A percentile compares a stretch with the other conserved stretches of the same genome.
Conservation (phyloP, 1,139 yeast species). For the Nakaseomyces kungkrabaensis region DNA sequence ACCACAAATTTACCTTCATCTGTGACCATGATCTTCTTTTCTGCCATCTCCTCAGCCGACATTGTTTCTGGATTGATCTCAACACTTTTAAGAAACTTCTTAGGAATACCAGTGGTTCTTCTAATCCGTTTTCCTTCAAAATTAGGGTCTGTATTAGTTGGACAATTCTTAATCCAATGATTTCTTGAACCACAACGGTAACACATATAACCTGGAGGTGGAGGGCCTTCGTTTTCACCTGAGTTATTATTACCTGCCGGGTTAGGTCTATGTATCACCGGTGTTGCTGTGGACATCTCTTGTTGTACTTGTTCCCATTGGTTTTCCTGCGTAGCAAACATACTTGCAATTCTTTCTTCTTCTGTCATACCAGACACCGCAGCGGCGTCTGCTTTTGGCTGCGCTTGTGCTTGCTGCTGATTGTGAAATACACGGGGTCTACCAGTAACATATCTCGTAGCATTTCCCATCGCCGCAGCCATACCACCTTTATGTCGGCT, state of each 20-base stretch:
- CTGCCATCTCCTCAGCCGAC: conserved; percentile 49
- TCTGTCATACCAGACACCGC: conserved; percentile 42
- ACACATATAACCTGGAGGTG: conserved; percentile 94
- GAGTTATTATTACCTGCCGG: conserved; percentile 7
- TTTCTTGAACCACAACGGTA: conserved; percentile 95
- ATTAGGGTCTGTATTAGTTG: conserved; percentile 84
- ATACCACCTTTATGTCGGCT: conserved; percentile 36
- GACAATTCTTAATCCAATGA: conserved; percentile 95
- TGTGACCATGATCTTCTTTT: conserved; percentile 75
- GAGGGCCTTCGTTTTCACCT: conserved; percentile 36
- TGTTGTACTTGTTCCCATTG: conserved; percentile 95
- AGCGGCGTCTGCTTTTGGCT: conserved; percentile 6
- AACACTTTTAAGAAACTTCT: conserved; percentile 77
- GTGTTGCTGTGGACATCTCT: conserved; percentile 68
- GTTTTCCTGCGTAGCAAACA: conserved; percentile 87
- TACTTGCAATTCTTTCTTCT: conserved; percentile 77
- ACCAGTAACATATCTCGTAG: conserved; percentile 78
- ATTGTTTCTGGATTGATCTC: conserved; percentile 49
- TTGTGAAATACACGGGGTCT: conserved; percentile 49
- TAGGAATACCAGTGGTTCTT: conserved; percentile 95
- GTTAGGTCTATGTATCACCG: conserved; percentile 43
- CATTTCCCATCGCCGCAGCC: conserved; percentile 62
- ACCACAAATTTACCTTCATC: conserved; percentile 94
- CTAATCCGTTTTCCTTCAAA: conserved; percentile 88
- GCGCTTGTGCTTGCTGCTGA: conserved; percentile 11